A percentile compares a stretch with the other conserved stretches of the same genome.
These are phyloP conservation scores for Anisodus acutangulus DNA, from an alignment of 257 asterid genomes.

Conservation along the genomic window DNA sequence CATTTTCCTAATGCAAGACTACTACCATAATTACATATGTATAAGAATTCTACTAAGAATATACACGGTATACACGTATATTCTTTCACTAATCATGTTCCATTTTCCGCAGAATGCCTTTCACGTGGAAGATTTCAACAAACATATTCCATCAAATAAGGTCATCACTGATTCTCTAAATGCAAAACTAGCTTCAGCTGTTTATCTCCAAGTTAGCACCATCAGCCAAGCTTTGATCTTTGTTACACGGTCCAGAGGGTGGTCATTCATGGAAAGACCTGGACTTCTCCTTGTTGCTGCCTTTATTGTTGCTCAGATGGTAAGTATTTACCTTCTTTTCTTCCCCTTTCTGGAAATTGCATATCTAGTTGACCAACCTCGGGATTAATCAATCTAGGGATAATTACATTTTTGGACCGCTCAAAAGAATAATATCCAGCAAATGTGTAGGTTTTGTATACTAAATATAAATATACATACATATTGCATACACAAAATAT, in stretches of 20 bases:
- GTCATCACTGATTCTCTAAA: slow-evolving; percentile 37
- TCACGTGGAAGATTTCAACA: slow-evolving; percentile 51
- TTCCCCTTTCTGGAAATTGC: not conserved
- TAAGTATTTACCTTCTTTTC: slow-evolving; percentile 18
- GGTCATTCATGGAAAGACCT: slow-evolving; percentile 62
- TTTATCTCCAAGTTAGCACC: slow-evolving; percentile 77
- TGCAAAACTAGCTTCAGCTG: slow-evolving; percentile 58
- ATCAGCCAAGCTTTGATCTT: slow-evolving; percentile 72
- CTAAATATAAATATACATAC: too few relatives aligned
- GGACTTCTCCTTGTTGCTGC: slow-evolving; percentile 67
- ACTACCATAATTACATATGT: too few relatives aligned
- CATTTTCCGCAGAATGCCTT: slow-evolving; percentile 46
- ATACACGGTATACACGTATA: too few relatives aligned
- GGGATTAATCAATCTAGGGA: too few relatives aligned
- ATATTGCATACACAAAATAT: too few relatives aligned
- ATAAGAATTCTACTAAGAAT: too few relatives aligned
- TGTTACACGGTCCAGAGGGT: slow-evolving; percentile 62
- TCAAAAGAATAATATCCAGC: too few relatives aligned
- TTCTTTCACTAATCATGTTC: slow-evolving; percentile 9
- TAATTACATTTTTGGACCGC: too few relatives aligned
- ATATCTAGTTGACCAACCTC: not conserved
- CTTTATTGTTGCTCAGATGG: slow-evolving; percentile 68
- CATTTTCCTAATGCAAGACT: too few relatives aligned
- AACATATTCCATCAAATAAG: slow-evolving; percentile 38
- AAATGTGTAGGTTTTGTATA: too few relatives aligned